Percentiles rank a stretch among this genome's conserved stretches.
Evolutionary conservation across 1,284 basidiomycete species (phyloP).

Genomic region (Cutaneotrichosporon cutaneum): DNA sequence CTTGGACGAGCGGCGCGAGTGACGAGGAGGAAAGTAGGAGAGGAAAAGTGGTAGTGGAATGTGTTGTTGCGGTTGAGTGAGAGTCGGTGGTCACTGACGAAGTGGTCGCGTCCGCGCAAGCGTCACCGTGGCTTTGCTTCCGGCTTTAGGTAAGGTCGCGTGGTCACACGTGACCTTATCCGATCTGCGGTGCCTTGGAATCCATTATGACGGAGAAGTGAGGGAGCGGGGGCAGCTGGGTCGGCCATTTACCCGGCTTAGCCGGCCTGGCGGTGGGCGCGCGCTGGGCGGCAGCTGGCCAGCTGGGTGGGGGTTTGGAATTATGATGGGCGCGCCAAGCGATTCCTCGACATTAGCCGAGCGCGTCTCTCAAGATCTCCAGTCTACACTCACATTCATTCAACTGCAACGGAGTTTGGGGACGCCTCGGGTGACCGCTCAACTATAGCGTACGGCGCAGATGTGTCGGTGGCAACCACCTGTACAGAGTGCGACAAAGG

Average conservation of each 20-base stretch:
- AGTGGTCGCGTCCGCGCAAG: constrained; percentile 15
- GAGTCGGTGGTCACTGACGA: not conserved
- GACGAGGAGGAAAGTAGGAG: not conserved
- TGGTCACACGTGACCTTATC: not conserved
- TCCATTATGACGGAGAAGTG: too few species aligned
- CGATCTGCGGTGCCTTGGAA: not conserved
- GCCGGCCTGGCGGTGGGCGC: too few species aligned
- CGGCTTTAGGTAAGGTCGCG: not conserved
- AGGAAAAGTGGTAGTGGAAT: not conserved
- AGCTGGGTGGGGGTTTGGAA: too few species aligned
- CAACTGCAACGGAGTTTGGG: too few species aligned
- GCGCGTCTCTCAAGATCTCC: not conserved
- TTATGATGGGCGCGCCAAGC: too few species aligned
- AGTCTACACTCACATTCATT: not conserved
- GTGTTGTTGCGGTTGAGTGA: not conserved
- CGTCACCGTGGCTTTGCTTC: constrained; percentile 5
- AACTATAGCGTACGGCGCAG: too few species aligned
- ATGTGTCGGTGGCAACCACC: too few species aligned
- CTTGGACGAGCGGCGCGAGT: not conserved
- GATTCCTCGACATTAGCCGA: too few species aligned
- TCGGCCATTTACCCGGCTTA: too few species aligned
- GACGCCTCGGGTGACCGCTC: too few species aligned
- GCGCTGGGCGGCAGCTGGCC: too few species aligned
- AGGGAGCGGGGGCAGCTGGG: not conserved
- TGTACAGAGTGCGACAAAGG: not conserved